Evolutionary conservation across 345 rosid genomes (phyloP).

Genomic region (Jatropha curcas): DNA sequence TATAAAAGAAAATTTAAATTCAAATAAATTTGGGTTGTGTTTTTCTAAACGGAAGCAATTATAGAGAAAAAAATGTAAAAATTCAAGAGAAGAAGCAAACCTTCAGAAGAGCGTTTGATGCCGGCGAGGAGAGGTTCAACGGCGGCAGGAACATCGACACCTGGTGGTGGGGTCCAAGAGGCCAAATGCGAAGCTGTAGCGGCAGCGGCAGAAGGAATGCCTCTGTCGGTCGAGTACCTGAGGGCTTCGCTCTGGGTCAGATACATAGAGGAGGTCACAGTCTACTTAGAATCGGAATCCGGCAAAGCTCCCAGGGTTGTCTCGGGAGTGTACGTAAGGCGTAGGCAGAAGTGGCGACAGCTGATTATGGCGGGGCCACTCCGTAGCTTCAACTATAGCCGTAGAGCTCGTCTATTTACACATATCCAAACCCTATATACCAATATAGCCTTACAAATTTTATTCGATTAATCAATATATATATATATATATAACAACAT

Average conservation of each 20-base stretch:
- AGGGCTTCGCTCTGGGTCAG: constrained; percentile 15
- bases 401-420: constrained; percentile 7
- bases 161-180: constrained; percentile 34
- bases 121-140: constrained; percentile 45
- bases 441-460: neutral
- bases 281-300: constrained; percentile 25
- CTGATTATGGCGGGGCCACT: neutral
- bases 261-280: constrained; percentile 15
- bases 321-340: neutral
- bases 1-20: too few relatives aligned
- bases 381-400: neutral
- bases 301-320: neutral
- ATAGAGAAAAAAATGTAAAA: neutral
- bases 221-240: constrained; percentile 22
- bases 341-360: neutral
- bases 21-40: too few relatives aligned
- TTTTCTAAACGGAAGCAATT: neutral
- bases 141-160: constrained; percentile 35
- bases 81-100: constrained; percentile 21
- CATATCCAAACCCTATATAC: constrained; percentile 7
- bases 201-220: constrained; percentile 9
- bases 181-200: constrained; percentile 11
- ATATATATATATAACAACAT: too few relatives aligned
- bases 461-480: neutral
- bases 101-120: constrained; percentile 63